These are phyloP conservation scores for Fusarium nygamai DNA, from an alignment of 2,329 filamentous ascomycete genomes.

Conservation along the genomic window DNA sequence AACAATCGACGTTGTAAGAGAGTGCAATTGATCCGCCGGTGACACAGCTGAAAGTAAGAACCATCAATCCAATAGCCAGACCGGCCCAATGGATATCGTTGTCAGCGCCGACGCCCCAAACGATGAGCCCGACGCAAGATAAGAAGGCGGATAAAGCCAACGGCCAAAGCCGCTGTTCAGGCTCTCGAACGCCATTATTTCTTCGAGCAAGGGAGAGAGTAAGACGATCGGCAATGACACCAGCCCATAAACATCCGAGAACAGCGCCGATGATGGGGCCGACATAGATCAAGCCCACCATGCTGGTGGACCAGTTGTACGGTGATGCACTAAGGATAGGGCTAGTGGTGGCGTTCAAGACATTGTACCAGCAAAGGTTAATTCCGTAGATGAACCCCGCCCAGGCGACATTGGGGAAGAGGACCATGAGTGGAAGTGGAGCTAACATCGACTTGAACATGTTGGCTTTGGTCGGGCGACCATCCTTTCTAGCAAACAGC, in stretches of 20 bases:
- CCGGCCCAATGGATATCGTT: neutral
- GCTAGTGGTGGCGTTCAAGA: neutral
- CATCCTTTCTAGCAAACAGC: neutral
- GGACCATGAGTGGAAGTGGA: neutral
- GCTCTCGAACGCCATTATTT: neutral
- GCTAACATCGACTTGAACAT: neutral
- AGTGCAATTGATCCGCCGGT: neutral
- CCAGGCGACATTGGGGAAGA: neutral
- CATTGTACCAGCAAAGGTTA: neutral
- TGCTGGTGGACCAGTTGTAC: neutral
- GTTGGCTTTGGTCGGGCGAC: neutral
- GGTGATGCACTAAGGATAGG: neutral
- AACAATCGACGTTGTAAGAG: neutral
- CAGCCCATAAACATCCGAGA: neutral
- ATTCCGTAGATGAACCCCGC: slow-evolving; percentile 2
- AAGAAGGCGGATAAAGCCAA: neutral
- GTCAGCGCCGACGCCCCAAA: neutral
- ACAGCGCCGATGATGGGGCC: neutral
- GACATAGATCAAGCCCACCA: neutral
- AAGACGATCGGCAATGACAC: neutral
- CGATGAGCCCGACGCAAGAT: neutral
- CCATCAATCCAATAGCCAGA: neutral
- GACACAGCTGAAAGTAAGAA: neutral
- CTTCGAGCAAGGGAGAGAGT: neutral
- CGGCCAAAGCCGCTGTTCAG: neutral